Evolutionary conservation across 2,329 filamentous ascomycete genomes (phyloP), one percentile per base, ranked within the genome.

Genomic region (Didymella segeticola): DNA sequence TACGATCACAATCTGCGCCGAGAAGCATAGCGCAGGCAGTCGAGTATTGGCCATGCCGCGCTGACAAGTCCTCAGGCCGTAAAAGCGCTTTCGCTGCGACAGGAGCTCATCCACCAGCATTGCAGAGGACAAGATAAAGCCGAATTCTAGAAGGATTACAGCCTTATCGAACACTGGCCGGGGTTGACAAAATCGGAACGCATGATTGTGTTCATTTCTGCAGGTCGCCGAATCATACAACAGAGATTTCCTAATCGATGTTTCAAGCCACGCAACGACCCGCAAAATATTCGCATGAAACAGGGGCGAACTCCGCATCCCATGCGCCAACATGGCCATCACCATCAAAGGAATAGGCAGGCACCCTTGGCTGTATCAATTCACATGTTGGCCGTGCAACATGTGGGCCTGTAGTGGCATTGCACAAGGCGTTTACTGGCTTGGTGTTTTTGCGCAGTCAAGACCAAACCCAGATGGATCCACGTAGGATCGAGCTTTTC

Each of bases 191-290:
- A 19, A 33, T 43, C 22, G 22, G 25, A 15, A 36, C 26, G 43
- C 51, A 54, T 54, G 17, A 41, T 30, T 34, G 14, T 25, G 10
- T 19, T 45, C 39, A 54, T 46, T 49, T 46, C 34, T 46, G 45
- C 45, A 49, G 17, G 14, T 46, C 39, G 51, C 51, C 51, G 51
- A 54, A 54, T 54, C 45, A 54, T 34, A 49, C 5, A 34, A 49
- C 39, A 49, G 45, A 49, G 29, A 54, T 46, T 54, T 54, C 14
- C 51, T 54, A 49, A 46, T 49, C 51, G 23, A 23, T 6, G 51
- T 54, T 54, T 54, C 46, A 49, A 19, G 25, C 45, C 39, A 39
- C 41, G 51, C 39, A 19, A 17, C 41, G 46, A 36, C 45, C 46
- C 51, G 45, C 45, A 39, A 26, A 39, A 45, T 29, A 12, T 30